Conservation (phyloP, 805 yeast genomes). For the Starmerella gropengiesseri region DNA sequence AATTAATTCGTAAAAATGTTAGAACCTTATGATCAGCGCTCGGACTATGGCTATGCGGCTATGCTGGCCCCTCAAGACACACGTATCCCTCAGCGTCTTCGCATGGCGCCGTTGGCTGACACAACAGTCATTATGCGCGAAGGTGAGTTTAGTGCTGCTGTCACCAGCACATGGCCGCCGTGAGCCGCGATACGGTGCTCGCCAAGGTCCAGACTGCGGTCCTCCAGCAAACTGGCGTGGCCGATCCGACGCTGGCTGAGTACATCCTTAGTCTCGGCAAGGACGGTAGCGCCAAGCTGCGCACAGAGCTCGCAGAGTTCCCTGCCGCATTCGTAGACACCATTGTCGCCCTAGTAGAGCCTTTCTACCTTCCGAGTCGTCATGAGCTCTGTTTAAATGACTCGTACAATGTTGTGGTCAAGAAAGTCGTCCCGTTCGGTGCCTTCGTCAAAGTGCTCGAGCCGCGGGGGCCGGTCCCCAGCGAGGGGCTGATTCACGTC, state of each 20-base stretch:
- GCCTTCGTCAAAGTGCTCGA: conserved; percentile 51
- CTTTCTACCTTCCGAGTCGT: background rate
- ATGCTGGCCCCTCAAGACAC: too few relatives aligned
- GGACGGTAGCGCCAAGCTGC: conserved; percentile 30
- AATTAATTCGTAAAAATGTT: too few relatives aligned
- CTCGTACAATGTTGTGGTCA: conserved; percentile 47
- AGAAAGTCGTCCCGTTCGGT: conserved; percentile 56
- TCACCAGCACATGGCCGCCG: conserved; percentile 1
- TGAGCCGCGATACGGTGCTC: background rate
- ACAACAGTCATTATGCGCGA: background rate
- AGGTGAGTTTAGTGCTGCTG: too few relatives aligned
- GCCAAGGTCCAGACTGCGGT: conserved; percentile 4
- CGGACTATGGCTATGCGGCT: too few relatives aligned
- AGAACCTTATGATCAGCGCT: too few relatives aligned
- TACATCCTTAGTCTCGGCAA: conserved; percentile 36
- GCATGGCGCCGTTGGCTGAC: background rate
- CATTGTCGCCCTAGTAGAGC: background rate
- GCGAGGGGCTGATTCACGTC: conserved; percentile 2
- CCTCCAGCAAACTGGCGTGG: conserved; percentile 18
- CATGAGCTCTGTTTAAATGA: background rate
- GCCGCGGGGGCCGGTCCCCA: background rate
- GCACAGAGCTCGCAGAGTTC: conserved; percentile 30
- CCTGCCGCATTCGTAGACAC: conserved; percentile 8
- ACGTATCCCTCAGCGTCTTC: too few relatives aligned
- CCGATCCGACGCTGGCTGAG: conserved; percentile 39